Base-by-base conservation (phyloP, 1,139 yeast species). In the Spathaspora jeffriesii region DNA sequence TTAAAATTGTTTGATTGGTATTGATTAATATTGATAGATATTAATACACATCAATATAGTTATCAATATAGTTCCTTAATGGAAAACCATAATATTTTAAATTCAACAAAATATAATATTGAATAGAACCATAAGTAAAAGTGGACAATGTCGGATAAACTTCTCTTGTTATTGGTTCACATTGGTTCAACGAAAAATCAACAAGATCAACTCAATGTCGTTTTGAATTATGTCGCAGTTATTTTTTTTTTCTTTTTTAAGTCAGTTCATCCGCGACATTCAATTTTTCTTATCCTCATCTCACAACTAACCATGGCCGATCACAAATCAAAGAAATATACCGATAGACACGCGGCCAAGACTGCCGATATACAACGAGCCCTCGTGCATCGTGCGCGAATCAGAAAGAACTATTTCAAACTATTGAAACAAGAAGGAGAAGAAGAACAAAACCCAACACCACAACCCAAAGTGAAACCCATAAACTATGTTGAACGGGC, bases 351-450 rank as follows among this genome's bases (percentile, higher is more conserved):
- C 41, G 76, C 73, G 52, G 64, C 65, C 48, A 76, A 76, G 53
- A 62, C 71, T 22, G 64, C 68, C 51, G 95, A 88, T 53, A 91
- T 91, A 57, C 84, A 86, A 60, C 81, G 79, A 61, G 85, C 95
- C 11, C 78, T 92, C 55, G 79, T 82, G 2, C 96, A 90, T 60
- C 78, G 91, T 53, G 90, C 97, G n/a, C 76, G 95, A 55, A 78
- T 91, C 54, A 81, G 91, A 70, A 88, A 85, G 63, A 84, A 82
- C 49, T 92, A 92, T 62, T 85, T 89, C 71, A 90, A 91, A 62
- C 71, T 90, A 51, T 67, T 90, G 44, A 89, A 89, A 54, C 79
- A 81, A 50, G 95, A 90, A 57, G 92, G 90, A 15, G 47, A 50
- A 39, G 51, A 48, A 25, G 51, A 46, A 22, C 45, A 42, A 2